Percentiles rank a stretch among this genome's conserved stretches.
Conservation (phyloP, 176 grass and related monocot species). For the Avena atlantica region DNA sequence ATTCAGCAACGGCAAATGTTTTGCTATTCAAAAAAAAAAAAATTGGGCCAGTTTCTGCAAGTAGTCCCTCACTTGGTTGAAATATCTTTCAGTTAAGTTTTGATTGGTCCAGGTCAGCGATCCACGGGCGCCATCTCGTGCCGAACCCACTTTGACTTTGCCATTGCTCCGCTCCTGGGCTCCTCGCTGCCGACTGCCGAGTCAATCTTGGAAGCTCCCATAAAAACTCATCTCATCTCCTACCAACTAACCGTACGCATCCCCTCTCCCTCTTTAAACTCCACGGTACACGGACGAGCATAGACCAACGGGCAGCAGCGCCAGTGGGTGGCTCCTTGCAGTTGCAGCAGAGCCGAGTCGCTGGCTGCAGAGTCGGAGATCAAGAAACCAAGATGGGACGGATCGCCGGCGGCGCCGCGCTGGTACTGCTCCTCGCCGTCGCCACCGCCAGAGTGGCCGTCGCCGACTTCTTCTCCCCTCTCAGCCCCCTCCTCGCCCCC, state of each 20-base stretch:
- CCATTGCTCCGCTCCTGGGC: neutral
- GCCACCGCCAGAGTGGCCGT: neutral
- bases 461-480: slow-evolving; percentile 78
- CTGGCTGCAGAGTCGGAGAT: neutral
- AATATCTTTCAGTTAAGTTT: neutral
- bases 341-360: neutral
- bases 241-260: slow-evolving; percentile 34
- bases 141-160: slow-evolving; percentile 31
- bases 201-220: slow-evolving; percentile 36
- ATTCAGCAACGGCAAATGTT: too few species aligned
- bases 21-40: too few species aligned
- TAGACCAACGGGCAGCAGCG: neutral
- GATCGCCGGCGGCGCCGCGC: slow-evolving; percentile 30
- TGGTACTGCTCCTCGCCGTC: slow-evolving; percentile 30
- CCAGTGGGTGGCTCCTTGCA: neutral
- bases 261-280: slow-evolving; percentile 29
- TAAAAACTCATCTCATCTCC: slow-evolving; percentile 35
- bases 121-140: neutral
- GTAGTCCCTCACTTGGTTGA: neutral
- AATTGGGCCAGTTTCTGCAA: too few species aligned
- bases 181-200: neutral
- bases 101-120: neutral
- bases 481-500: slow-evolving; percentile 63
- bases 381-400: slow-evolving; percentile 30
- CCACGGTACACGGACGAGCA: neutral